These are phyloP conservation scores for Jimgerdemannia lactiflua DNA, from an alignment of 192 early-diverging fungal genomes.

Conservation along the genomic window DNA sequence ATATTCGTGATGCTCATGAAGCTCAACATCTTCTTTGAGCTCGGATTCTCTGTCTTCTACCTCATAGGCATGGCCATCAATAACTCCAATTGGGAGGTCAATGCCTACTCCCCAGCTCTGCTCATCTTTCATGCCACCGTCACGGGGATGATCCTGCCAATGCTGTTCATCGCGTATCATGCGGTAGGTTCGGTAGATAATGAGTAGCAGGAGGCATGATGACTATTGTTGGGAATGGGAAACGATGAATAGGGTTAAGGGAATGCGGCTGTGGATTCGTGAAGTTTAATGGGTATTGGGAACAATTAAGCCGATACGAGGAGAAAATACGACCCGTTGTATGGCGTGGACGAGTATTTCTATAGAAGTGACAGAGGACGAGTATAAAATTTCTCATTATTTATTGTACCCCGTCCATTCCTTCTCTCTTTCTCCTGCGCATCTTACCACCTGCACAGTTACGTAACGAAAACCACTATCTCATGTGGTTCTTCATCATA, in stretches of 20 bases:
- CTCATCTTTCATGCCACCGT: neutral
- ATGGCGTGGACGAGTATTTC: no score
- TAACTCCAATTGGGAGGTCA: neutral
- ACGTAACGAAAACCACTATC: neutral
- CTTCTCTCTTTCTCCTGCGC: neutral
- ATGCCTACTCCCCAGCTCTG: neutral
- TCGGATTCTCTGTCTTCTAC: neutral
- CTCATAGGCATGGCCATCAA: neutral
- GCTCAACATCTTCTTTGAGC: constrained; percentile 6
- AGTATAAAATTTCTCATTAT: neutral
- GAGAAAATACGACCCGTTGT: no score
- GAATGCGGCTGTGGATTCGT: no score
- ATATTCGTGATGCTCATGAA: constrained; percentile 2
- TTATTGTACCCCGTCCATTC: neutral
- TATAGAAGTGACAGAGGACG: no score
- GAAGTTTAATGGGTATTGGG: no score
- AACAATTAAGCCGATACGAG: no score
- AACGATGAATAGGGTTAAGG: no score
- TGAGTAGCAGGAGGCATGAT: neutral
- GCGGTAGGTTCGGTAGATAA: neutral
- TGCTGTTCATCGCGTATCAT: neutral
- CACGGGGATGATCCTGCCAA: neutral
- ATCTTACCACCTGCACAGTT: neutral
- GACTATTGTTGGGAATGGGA: neutral
- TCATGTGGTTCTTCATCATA: neutral